Evolutionary conservation across 2,329 filamentous ascomycete species (phyloP), one percentile per base, ranked within the genome.

Genomic region (Diaporthe ampelina): DNA sequence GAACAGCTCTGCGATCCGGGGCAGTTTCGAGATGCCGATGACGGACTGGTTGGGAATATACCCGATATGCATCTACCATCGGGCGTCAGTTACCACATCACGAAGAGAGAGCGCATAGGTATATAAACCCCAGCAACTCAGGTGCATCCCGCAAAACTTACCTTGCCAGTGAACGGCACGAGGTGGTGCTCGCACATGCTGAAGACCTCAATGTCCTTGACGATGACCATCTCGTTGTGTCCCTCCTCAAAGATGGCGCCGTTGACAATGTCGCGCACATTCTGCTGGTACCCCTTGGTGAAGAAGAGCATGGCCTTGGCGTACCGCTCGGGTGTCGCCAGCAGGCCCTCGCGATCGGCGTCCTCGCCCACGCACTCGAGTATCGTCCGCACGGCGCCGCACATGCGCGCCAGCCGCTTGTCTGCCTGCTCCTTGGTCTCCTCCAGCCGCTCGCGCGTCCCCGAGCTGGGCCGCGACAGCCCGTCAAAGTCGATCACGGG

Each of bases 1-100:
- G 85, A 98, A 99, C 94, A 99, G 97, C 81, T 99, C 95, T 72
- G 96, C 97, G 77, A 99, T 96, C 76, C 97, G 93, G 35, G 96
- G 96, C 67, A 99, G 90, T 83, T 99, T 99, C 43, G 95, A 98
- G 70, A 99, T 92, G 67, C 97, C 97, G 76, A 99, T 95, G 70
- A 99, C 95, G 74, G 95, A 92, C 81, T 95, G 91, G 80, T 93
- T 92, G 40, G 97, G 97, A 77, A 99, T 98, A 84, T 99, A 99
- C 74, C 95, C 97, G 79, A 99, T 98, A 85, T 99, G 97, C 94
- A 99, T 98, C 94, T 97, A 78, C 21, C 8, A 69, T 4, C 1
- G 10, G 13, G 24, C 3, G 9, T 68, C 15, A 75, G 73, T 45
- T 24, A 15, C 7, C 21, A 13, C 11, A 8, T 1, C 0, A 21